Evolutionary conservation across 805 yeast genomes (phyloP), one percentile per base, ranked within the genome.

Genomic region (Saccharomyces eubayanus): DNA sequence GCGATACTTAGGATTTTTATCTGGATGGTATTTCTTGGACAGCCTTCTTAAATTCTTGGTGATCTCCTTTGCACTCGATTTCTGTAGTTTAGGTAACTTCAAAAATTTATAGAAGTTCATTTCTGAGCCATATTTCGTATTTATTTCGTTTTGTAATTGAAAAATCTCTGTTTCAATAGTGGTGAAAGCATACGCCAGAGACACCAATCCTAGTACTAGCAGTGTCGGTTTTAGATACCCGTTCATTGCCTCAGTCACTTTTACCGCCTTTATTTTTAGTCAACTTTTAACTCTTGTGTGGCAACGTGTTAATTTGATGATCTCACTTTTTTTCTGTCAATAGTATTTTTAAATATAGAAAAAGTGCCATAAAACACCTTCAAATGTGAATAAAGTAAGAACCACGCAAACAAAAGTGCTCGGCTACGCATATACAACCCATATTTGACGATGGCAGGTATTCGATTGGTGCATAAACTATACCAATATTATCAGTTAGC

Each of bases 11-110:
- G 66, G 68, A 47, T 72, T 72, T 68, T 92, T 90, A 70, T 92
- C 99, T 0, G 99, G 99, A 66, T 92, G 99, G 60, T 86, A 75
- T 57, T 75, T 76, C 51, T 85, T 76, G 2, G 96, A 84, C 31
- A 85, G 65, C 61, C 81, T 84, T 64, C 88, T 82, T 72, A 87
- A 85, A 24, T 87, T 85, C 59, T 79, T 81, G 52, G 74, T 74
- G 50, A 87, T 81, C 56, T 83, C 83, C 41, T 80, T 79, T 43
- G 72, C 64, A 0, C 77, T 68, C 1, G 85, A 73, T 31, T 74
- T 71, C 5, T n/a, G 69, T 62, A 45, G 53, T 36, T 57, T 63
- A 6, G 75, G 68, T 28, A 85, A 67, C 11, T 77, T 78, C 49
- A 85, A 68, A 83, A 88, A 84, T 54, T 81, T 74, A 74, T 89